Conservation (phyloP, 176 grass and related monocot genomes). For the Hordeum marinum region DNA sequence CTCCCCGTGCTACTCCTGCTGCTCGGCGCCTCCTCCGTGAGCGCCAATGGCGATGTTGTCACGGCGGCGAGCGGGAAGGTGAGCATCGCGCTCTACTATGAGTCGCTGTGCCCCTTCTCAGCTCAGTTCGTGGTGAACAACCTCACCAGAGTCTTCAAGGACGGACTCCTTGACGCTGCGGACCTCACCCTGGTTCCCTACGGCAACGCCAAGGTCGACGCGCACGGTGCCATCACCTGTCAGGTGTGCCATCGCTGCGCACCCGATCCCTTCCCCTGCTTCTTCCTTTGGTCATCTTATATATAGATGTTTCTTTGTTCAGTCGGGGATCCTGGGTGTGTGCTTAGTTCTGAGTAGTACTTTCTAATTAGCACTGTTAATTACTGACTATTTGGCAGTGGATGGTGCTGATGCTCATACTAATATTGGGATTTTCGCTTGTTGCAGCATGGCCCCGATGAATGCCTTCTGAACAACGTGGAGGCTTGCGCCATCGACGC, state of each 20-base stretch:
- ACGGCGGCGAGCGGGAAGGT: conserved; percentile 12
- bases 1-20: neutral
- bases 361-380: neutral
- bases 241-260: conserved; percentile 16
- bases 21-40: neutral
- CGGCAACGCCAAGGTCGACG: conserved; percentile 38
- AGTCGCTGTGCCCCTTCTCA: conserved; percentile 51
- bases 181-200: conserved; percentile 42
- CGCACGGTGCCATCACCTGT: conserved; percentile 27
- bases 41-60: neutral
- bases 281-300: neutral
- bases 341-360: neutral
- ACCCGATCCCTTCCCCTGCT: neutral
- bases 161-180: conserved; percentile 27
- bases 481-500: conserved; percentile 80
- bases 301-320: neutral
- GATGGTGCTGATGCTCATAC: neutral
- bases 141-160: conserved; percentile 36
- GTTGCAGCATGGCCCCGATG: conserved; percentile 73
- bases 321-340: neutral
- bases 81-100: conserved; percentile 43
- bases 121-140: conserved; percentile 36
- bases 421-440: neutral
- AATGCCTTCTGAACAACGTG: conserved; percentile 86
- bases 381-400: neutral